Evolutionary conservation across 306 rosid genomes (phyloP).

Genomic region (Medicago arabica): DNA sequence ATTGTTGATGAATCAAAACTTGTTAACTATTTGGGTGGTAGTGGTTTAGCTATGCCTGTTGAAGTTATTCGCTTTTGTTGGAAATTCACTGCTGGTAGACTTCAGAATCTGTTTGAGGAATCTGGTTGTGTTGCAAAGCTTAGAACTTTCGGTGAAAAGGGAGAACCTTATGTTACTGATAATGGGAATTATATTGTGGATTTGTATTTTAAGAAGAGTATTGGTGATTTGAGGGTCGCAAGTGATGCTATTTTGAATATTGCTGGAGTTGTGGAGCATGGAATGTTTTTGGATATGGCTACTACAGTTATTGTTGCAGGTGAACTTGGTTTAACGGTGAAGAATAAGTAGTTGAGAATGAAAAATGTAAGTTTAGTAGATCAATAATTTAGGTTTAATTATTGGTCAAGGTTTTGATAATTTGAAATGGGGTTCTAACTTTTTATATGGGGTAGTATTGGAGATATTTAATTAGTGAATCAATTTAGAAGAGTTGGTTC

Average conservation of each 20-base stretch:
- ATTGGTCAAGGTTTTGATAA: conserved; percentile 22
- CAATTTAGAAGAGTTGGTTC: conserved; percentile 21
- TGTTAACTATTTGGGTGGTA: conserved; percentile 69
- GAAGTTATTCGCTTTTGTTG: conserved; percentile 82
- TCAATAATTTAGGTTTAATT: conserved; percentile 13
- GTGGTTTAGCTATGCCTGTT: conserved; percentile 87
- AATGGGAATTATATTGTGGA: conserved; percentile 79
- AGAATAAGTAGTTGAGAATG: conserved; percentile 53
- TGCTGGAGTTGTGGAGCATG: conserved; percentile 91
- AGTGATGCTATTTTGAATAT: conserved; percentile 75
- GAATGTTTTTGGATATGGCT: conserved; percentile 89
- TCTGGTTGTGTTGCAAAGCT: conserved; percentile 76
- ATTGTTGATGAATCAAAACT: conserved; percentile 87
- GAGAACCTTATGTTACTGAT: conserved; percentile 72
- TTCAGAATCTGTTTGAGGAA: conserved; percentile 55
- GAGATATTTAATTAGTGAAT: conserved; percentile 21
- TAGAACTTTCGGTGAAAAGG: conserved; percentile 51
- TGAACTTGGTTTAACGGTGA: conserved; percentile 74
- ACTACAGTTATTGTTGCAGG: conserved; percentile 89
- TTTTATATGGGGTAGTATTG: conserved; percentile 35
- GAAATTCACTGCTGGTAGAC: conserved; percentile 67
- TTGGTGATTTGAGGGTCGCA: conserved; percentile 82
- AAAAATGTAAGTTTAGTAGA: background rate
- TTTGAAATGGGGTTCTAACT: conserved; percentile 48
- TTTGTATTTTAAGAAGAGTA: conserved; percentile 65